Percentiles rank a stretch among this genome's conserved stretches.
These are phyloP conservation scores for Chaetothyriales sp. DNA, from an alignment of 2,329 filamentous ascomycete species.

Conservation along the genomic window DNA sequence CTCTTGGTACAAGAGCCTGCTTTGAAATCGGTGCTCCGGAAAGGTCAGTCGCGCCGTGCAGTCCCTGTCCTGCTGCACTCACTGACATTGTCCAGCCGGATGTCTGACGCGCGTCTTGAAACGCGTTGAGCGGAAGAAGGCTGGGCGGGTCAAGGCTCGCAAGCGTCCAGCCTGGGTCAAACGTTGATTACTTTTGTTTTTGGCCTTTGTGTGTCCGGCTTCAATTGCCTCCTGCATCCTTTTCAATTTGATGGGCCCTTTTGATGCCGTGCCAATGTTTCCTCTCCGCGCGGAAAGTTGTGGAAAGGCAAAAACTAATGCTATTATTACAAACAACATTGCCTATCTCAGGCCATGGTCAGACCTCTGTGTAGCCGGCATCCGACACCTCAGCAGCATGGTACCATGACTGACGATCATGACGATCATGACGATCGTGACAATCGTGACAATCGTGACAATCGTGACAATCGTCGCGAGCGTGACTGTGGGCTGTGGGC, in stretches of 20 bases:
- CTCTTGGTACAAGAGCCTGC: slow-evolving; percentile 82
- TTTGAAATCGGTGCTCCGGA: slow-evolving; percentile 72
- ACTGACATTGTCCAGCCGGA: slow-evolving; percentile 50
- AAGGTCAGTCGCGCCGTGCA: slow-evolving; percentile 52
- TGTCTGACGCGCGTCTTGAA: slow-evolving; percentile 83
- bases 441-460: too few species aligned
- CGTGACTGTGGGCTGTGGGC: background rate
- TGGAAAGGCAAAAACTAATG: background rate
- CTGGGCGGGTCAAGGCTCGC: slow-evolving; percentile 86
- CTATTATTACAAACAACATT: background rate
- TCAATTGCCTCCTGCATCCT: background rate
- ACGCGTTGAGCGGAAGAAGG: slow-evolving; percentile 95
- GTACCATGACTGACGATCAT: background rate
- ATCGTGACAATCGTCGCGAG: too few species aligned
- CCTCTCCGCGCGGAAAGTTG: background rate
- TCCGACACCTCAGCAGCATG: background rate
- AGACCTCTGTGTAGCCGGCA: background rate
- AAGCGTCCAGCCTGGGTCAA: slow-evolving; percentile 99
- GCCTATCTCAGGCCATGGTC: background rate
- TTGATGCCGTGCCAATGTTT: background rate
- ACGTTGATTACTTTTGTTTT: slow-evolving; percentile 35
- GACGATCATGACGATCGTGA: too few species aligned
- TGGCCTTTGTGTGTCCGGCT: background rate
- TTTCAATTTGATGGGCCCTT: background rate
- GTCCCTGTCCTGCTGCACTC: slow-evolving; percentile 2